Conservation (phyloP, 768 basidiomycete genomes). For the Hericium alpestre region DNA sequence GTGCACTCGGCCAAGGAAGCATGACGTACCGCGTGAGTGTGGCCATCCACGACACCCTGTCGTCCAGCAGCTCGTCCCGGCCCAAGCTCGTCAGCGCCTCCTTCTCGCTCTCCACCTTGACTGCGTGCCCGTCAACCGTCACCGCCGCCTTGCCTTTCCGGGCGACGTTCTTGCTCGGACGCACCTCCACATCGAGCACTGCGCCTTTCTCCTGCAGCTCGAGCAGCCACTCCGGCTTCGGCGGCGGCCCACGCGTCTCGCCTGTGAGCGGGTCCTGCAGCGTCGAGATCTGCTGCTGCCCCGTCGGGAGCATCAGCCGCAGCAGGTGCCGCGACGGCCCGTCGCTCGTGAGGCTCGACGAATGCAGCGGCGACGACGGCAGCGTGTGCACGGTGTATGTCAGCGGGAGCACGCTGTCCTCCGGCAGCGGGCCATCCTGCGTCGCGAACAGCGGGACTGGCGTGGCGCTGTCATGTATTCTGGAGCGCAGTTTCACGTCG, state of each 20-base stretch:
- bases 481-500: constrained; percentile 36
- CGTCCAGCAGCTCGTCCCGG: constrained; percentile 68
- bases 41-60: constrained; percentile 53
- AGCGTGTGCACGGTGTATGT: constrained; percentile 58
- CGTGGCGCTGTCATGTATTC: constrained; percentile 27
- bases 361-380: constrained; percentile 74
- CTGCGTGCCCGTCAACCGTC: constrained; percentile 29
- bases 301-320: constrained; percentile 70
- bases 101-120: constrained; percentile 58
- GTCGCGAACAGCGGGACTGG: constrained; percentile 25
- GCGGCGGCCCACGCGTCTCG: constrained; percentile 45
- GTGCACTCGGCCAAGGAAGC: constrained; percentile 8
- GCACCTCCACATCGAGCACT: constrained; percentile 46
- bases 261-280: constrained; percentile 77
- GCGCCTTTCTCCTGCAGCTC: constrained; percentile 53
- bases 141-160: constrained; percentile 27
- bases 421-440: constrained; percentile 1
- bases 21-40: constrained; percentile 54
- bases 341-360: constrained; percentile 49
- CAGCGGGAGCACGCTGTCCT: constrained; percentile 35
- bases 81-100: constrained; percentile 63
- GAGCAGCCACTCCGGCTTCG: constrained; percentile 63
- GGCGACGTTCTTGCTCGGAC: constrained; percentile 27
- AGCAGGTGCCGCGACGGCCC: constrained; percentile 61
- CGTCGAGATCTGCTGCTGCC: constrained; percentile 65